Evolutionary conservation across 2,329 filamentous ascomycete genomes (phyloP).

Genomic region (Pseudogymnoascus sp.): DNA sequence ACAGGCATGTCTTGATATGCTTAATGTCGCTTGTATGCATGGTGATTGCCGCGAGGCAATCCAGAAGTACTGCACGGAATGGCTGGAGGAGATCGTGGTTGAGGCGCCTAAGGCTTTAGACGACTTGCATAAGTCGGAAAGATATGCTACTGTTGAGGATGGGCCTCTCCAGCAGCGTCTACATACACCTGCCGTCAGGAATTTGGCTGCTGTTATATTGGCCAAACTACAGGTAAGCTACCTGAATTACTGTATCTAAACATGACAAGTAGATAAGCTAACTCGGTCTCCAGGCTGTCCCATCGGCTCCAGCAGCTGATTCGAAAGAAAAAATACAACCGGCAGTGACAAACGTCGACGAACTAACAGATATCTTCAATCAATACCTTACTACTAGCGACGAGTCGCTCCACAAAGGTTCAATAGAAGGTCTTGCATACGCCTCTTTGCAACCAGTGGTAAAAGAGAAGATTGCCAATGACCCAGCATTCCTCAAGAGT

Average conservation of each 20-base stretch:
- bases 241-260: slow-evolving; percentile 18
- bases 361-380: slow-evolving; percentile 55
- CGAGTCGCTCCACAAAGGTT: slow-evolving; percentile 53
- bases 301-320: slow-evolving; percentile 20
- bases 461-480: slow-evolving; percentile 69
- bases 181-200: slow-evolving; percentile 53
- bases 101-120: slow-evolving; percentile 52
- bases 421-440: slow-evolving; percentile 87
- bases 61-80: slow-evolving; percentile 73
- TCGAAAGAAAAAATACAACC: slow-evolving; percentile 34
- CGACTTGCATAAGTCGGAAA: slow-evolving; percentile 19
- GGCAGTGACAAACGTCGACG: slow-evolving; percentile 54
- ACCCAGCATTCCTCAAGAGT: slow-evolving; percentile 58
- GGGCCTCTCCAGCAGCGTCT: slow-evolving; percentile 25
- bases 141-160: slow-evolving; percentile 20
- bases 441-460: slow-evolving; percentile 77
- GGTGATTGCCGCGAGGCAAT: slow-evolving; percentile 73
- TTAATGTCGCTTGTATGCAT: slow-evolving; percentile 88
- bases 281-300: slow-evolving; percentile 28
- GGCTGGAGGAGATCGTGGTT: slow-evolving; percentile 71
- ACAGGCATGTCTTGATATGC: slow-evolving; percentile 75
- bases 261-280: slow-evolving; percentile 23
- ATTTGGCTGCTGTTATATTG: slow-evolving; percentile 64
- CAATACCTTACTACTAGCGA: slow-evolving; percentile 56
- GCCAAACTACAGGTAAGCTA: slow-evolving; percentile 57